Evolutionary conservation across 305 asterid species (phyloP).

Genomic region (Rubia occidens): DNA sequence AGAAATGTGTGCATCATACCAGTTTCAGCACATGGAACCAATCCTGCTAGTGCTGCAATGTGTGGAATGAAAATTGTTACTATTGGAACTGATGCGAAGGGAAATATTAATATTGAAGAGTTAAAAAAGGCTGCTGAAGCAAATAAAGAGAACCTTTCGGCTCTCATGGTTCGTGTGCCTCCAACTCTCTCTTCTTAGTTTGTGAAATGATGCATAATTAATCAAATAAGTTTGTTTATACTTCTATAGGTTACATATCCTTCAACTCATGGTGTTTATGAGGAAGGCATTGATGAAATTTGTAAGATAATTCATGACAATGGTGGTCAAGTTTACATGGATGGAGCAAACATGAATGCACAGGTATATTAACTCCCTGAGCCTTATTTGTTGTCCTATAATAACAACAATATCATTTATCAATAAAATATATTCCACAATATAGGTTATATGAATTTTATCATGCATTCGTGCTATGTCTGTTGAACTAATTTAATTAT

Average conservation of each 20-base stretch:
- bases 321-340: constrained; percentile 99
- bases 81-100: constrained; percentile 92
- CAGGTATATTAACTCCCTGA: constrained; percentile 38
- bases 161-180: constrained; percentile 68
- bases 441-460: background rate
- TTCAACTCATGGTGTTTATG: constrained; percentile 96
- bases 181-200: background rate
- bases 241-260: constrained; percentile 80
- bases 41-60: constrained; percentile 99
- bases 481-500: background rate
- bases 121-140: constrained; percentile 81
- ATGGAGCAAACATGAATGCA: constrained; percentile 99
- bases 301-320: constrained; percentile 87
- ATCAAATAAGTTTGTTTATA: background rate
- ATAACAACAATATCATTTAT: background rate
- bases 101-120: constrained; percentile 89
- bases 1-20: constrained; percentile 95
- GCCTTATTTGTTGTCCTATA: background rate
- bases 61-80: constrained; percentile 98
- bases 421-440: background rate
- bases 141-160: constrained; percentile 65
- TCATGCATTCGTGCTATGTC: background rate
- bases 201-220: constrained; percentile 5
- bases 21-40: constrained; percentile 97
- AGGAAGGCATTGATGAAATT: constrained; percentile 93